These are phyloP conservation scores for Phytopythium kandeliae DNA, from an alignment of 352 stramenopile species.

Conservation along the genomic window DNA sequence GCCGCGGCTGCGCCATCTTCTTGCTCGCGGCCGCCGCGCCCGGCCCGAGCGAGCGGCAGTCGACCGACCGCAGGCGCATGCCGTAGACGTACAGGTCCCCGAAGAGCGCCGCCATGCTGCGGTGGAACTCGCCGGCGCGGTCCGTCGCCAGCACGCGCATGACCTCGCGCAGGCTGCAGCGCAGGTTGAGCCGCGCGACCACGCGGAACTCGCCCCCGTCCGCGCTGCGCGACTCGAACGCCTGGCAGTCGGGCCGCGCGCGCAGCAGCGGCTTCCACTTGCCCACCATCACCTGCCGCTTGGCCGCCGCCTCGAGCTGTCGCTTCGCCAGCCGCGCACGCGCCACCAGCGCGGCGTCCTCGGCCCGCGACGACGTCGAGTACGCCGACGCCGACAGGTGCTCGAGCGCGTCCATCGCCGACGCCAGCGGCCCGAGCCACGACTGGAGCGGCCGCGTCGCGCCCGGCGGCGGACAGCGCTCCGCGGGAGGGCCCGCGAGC, in stretches of 20 bases:
- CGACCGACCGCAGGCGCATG: slow-evolving; percentile 30
- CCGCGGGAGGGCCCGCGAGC: no score
- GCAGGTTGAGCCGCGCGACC: slow-evolving; percentile 52
- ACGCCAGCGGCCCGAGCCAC: slow-evolving; percentile 14
- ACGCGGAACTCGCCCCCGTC: slow-evolving; percentile 49
- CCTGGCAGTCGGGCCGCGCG: slow-evolving; percentile 33
- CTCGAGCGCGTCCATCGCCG: not conserved
- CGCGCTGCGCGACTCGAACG: slow-evolving; percentile 41
- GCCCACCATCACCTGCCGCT: slow-evolving; percentile 37
- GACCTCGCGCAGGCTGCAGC: slow-evolving; percentile 48
- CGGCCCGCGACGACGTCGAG: slow-evolving; percentile 20
- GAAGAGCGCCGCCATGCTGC: slow-evolving; percentile 59
- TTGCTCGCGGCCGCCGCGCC: not conserved
- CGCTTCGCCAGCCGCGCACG: slow-evolving; percentile 35
- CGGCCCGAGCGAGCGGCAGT: slow-evolving; percentile 14
- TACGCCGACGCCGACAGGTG: slow-evolving; percentile 28
- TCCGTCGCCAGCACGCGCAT: slow-evolving; percentile 53
- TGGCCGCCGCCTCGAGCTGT: slow-evolving; percentile 33
- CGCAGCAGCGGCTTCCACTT: slow-evolving; percentile 33
- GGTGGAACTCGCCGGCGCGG: slow-evolving; percentile 42
- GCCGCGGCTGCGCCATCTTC: not conserved
- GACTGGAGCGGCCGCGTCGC: slow-evolving; percentile 12
- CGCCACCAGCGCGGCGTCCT: slow-evolving; percentile 25
- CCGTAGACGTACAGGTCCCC: slow-evolving; percentile 58
- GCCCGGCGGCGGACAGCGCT: not conserved